These are phyloP conservation scores for Gossypium arboreum DNA, from an alignment of 345 rosid genomes.

Conservation along the genomic window DNA sequence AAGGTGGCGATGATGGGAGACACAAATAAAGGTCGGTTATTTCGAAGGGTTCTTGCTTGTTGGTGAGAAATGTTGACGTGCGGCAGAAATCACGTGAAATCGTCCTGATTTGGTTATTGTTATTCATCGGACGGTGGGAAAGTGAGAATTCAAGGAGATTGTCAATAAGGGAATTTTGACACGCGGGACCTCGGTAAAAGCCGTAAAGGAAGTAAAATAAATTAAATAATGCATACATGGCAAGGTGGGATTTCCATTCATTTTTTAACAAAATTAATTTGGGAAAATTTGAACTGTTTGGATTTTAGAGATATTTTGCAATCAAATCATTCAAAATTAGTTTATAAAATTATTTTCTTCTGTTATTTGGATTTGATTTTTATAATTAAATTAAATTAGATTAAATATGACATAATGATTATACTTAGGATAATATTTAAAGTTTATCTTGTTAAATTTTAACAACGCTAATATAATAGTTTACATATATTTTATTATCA, in stretches of 20 bases:
- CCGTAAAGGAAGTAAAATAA: too few species aligned
- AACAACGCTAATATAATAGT: too few species aligned
- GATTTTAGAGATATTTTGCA: too few species aligned
- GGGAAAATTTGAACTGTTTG: too few species aligned
- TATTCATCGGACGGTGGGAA: slow-evolving; percentile 4
- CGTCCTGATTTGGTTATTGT: background rate
- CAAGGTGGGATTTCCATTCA: background rate
- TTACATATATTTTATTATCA: too few species aligned
- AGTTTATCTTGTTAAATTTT: too few species aligned
- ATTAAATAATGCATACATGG: slow-evolving; percentile 10
- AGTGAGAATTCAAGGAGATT: background rate
- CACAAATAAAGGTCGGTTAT: slow-evolving; percentile 1
- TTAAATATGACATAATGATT: too few species aligned
- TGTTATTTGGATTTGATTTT: too few species aligned
- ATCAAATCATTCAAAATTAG: too few species aligned
- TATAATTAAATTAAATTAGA: too few species aligned
- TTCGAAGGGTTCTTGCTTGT: slow-evolving; percentile 9
- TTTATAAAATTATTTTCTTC: too few species aligned
- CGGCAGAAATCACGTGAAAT: background rate
- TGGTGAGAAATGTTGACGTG: background rate
- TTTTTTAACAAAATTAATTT: background rate
- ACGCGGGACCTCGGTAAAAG: slow-evolving; percentile 11
- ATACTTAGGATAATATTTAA: too few species aligned
- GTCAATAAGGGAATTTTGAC: background rate
- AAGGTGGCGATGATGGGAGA: background rate